Evolutionary conservation across 768 basidiomycete species (phyloP).

Genomic region (Gelatoporia subvermispora): DNA sequence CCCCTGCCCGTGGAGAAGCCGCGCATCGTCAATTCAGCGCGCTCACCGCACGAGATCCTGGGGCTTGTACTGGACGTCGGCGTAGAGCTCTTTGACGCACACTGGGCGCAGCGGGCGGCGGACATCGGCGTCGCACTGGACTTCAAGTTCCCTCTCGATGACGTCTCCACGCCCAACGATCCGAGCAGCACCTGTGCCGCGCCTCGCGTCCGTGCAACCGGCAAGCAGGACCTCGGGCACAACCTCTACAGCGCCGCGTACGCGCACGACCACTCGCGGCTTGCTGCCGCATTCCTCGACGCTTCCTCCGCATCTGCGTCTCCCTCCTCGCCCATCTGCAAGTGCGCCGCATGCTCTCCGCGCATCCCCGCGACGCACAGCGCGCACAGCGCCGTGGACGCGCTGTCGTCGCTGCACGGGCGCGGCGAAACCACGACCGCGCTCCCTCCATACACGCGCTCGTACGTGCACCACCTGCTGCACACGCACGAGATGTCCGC

Average conservation of each 20-base stretch:
- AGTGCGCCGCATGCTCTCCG: slow-evolving; percentile 56
- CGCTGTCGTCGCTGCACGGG: not conserved
- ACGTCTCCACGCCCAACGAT: slow-evolving; percentile 6
- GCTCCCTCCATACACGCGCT: slow-evolving; percentile 35
- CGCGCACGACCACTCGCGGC: slow-evolving; percentile 51
- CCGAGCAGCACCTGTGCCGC: not conserved
- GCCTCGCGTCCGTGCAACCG: slow-evolving; percentile 10
- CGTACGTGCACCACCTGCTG: slow-evolving; percentile 81
- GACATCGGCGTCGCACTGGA: slow-evolving; percentile 73
- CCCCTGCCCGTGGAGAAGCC: slow-evolving; percentile 51
- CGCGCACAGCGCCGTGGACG: slow-evolving; percentile 40
- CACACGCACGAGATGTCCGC: slow-evolving; percentile 91
- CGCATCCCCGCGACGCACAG: slow-evolving; percentile 28
- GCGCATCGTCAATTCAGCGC: slow-evolving; percentile 50
- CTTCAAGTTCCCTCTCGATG: slow-evolving; percentile 58
- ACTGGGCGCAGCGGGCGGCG: slow-evolving; percentile 67
- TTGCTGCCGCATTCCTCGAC: slow-evolving; percentile 41
- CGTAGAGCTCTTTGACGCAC: slow-evolving; percentile 70
- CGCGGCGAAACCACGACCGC: slow-evolving; percentile 29
- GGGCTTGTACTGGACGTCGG: slow-evolving; percentile 59
- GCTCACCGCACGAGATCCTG: slow-evolving; percentile 74
- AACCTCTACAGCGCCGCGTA: slow-evolving; percentile 65
- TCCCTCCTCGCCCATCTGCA: slow-evolving; percentile 29
- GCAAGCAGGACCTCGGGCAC: slow-evolving; percentile 52
- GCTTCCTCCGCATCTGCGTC: slow-evolving; percentile 2